Conservation (phyloP, 345 rosid species). For the Ceriops zippeliana region DNA sequence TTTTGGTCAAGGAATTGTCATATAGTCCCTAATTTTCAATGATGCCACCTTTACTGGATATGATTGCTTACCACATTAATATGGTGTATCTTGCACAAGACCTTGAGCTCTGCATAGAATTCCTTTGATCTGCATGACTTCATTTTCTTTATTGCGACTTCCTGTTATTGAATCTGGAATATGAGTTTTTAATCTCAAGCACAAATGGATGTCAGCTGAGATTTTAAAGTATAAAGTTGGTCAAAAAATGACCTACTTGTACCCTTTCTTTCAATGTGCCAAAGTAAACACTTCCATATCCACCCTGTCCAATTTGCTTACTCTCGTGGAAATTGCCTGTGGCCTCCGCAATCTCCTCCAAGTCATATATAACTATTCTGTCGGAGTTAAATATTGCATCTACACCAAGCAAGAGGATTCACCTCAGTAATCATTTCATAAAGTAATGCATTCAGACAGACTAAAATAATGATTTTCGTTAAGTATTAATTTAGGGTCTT, state of each 20-base stretch:
- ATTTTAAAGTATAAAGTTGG: neutral
- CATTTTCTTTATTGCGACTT: conserved; percentile 41
- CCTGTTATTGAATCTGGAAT: conserved; percentile 17
- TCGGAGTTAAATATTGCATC: conserved; percentile 26
- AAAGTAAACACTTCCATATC: conserved; percentile 33
- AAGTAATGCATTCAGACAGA: neutral
- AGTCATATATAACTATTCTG: conserved; percentile 15
- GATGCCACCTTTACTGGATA: neutral
- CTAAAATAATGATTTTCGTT: too few relatives aligned
- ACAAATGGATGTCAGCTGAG: neutral
- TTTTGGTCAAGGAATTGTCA: conserved; percentile 1
- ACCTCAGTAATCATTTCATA: neutral
- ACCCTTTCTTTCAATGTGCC: conserved; percentile 24
- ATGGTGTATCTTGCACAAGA: conserved; percentile 35
- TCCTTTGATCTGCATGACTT: conserved; percentile 31
- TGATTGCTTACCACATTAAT: conserved; percentile 33
- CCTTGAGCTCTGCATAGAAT: conserved; percentile 35
- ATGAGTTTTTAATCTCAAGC: neutral
- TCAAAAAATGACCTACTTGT: neutral
- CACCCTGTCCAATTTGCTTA: conserved; percentile 34
- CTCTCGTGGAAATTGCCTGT: conserved; percentile 28
- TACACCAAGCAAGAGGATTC: conserved; percentile 4
- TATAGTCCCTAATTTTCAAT: neutral
- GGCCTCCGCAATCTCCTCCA: conserved; percentile 29
- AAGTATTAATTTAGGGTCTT: neutral